Conservation (phyloP, 2,329 filamentous ascomycete species). For the Akanthomyces lecanii region DNA sequence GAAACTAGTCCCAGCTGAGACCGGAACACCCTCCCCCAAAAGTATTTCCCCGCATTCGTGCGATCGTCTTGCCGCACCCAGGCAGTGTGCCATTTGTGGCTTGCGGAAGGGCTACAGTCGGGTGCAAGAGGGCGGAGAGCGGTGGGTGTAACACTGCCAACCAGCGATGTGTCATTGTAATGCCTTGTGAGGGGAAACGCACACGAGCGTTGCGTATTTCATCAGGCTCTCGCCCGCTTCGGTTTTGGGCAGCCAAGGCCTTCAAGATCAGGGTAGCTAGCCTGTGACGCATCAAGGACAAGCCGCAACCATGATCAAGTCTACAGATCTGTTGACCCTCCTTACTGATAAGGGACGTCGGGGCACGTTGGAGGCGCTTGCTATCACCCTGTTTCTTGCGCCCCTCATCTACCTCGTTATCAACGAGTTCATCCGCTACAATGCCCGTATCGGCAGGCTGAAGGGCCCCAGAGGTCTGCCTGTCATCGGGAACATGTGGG, state of each 20-base stretch:
- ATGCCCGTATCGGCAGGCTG: constrained; percentile 42
- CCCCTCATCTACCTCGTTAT: constrained; percentile 42
- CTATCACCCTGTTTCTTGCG: constrained; percentile 24
- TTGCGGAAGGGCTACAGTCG: background rate
- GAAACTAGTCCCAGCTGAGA: background rate
- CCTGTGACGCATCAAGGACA: background rate
- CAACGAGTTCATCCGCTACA: constrained; percentile 45
- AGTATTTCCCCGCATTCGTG: background rate
- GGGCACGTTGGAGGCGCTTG: constrained; percentile 20
- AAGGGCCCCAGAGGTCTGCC: constrained; percentile 47
- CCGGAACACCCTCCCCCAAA: background rate
- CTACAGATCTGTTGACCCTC: background rate
- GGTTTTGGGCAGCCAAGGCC: background rate
- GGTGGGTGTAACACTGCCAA: background rate
- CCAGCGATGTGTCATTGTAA: constrained; percentile 11
- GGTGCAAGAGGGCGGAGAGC: background rate
- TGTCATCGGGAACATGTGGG: constrained; percentile 51
- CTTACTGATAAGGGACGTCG: constrained; percentile 4
- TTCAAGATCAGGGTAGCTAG: too few relatives aligned
- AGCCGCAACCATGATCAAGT: background rate
- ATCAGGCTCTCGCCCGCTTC: background rate
- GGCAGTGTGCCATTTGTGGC: background rate
- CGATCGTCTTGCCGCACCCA: background rate
- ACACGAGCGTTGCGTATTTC: background rate
- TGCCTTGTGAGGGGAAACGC: background rate